Conservation (phyloP, 345 rosid genomes). For the Camelina hispida region DNA sequence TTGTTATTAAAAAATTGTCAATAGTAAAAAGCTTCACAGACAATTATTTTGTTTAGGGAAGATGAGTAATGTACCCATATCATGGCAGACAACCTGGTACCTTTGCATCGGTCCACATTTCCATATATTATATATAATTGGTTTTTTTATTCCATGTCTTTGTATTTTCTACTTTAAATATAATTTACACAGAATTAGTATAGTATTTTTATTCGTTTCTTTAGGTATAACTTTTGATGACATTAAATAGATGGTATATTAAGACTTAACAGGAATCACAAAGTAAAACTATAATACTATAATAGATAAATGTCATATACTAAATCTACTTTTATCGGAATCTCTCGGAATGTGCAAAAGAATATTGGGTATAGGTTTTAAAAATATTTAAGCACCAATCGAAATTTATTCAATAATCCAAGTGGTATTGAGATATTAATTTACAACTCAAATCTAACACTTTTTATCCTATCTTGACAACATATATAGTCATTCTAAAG, state of each 20-base stretch:
- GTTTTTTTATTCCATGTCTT: slow-evolving; percentile 10
- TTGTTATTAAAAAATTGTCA: neutral
- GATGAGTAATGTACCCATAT: slow-evolving; percentile 21
- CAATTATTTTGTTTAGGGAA: slow-evolving; percentile 27
- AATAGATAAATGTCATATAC: neutral
- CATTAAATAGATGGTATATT: slow-evolving; percentile 7
- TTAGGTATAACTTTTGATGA: neutral
- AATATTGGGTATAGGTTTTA: neutral
- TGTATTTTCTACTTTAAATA: slow-evolving; percentile 11
- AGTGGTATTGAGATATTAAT: neutral
- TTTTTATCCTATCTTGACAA: neutral
- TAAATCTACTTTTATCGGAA: neutral
- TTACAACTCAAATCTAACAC: neutral
- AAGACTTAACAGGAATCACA: slow-evolving; percentile 5
- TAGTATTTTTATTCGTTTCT: neutral
- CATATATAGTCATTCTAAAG: slow-evolving; percentile 13
- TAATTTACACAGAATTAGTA: neutral
- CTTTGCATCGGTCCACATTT: slow-evolving; percentile 32
- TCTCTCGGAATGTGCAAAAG: neutral
- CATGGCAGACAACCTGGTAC: slow-evolving; percentile 51
- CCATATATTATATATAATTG: neutral
- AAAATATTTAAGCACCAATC: slow-evolving; percentile 12
- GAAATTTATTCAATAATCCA: slow-evolving; percentile 8
- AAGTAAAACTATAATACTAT: neutral
- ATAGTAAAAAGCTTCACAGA: slow-evolving; percentile 22